A percentile compares a stretch with the other conserved stretches of the same genome.
phyloP scores from a whole-genome alignment of 2,329 filamentous ascomycete genomes.

The Colletotrichum sp. region DNA sequence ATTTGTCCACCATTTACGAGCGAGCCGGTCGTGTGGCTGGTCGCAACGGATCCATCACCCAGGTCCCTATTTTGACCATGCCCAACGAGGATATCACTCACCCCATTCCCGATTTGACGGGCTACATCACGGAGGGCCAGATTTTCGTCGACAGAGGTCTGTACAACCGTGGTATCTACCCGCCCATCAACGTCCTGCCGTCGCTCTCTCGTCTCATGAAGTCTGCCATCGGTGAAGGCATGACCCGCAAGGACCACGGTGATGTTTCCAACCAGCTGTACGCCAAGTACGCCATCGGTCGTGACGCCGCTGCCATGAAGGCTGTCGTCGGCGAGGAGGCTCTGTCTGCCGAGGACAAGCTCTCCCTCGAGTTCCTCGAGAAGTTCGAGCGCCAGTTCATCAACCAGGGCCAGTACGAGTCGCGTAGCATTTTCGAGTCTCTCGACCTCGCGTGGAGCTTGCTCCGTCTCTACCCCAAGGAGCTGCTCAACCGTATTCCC shows the following conservation, averaged over 20 bases:
- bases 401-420: conserved; percentile 89
- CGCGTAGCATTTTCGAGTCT: conserved; percentile 88
- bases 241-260: conserved; percentile 95
- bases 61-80: conserved; percentile 99
- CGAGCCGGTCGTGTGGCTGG: conserved; percentile 97
- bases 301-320: conserved; percentile 98
- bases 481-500: conserved; percentile 93
- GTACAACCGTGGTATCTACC: conserved; percentile 96
- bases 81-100: conserved; percentile 99
- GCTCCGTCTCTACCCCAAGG: conserved; percentile 96
- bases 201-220: conserved; percentile 99
- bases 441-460: conserved; percentile 96
- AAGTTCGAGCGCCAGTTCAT: conserved; percentile 99
- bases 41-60: conserved; percentile 97
- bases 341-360: conserved; percentile 92
- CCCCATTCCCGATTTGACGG: conserved; percentile 97
- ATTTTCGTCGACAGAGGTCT: conserved; percentile 96
- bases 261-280: conserved; percentile 99
- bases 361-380: conserved; percentile 96
- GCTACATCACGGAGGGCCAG: conserved; percentile 98
- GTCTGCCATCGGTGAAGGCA: conserved; percentile 96
- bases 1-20: conserved; percentile 99
- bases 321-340: conserved; percentile 99
- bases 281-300: conserved; percentile 98
- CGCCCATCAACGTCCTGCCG: conserved; percentile 97